phyloP scores from a whole-genome alignment of 352 stramenopile genomes.

The Stephanocyclus meneghinianus region DNA sequence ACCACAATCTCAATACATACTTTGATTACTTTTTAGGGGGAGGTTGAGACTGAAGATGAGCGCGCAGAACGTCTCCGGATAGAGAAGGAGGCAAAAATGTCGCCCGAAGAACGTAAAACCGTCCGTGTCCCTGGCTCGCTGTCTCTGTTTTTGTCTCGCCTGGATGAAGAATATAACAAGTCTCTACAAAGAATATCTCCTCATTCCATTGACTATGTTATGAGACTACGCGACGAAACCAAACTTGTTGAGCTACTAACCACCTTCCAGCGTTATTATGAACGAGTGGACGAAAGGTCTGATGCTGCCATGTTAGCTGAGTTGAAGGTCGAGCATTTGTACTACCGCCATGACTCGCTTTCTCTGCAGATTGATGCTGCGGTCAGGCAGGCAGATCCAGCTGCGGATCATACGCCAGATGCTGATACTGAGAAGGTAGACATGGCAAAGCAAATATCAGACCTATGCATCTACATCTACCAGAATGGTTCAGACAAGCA shows the following conservation, averaged over 20 bases:
- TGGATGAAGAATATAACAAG: slow-evolving; percentile 98
- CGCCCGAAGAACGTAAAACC: slow-evolving; percentile 87
- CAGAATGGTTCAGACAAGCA: slow-evolving; percentile 89
- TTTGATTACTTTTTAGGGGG: slow-evolving; percentile 52
- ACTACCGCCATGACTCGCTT: slow-evolving; percentile 96
- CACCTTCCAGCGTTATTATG: slow-evolving; percentile 89
- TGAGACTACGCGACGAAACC: slow-evolving; percentile 90
- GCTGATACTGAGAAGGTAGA: slow-evolving; percentile 36
- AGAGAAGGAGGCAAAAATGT: slow-evolving; percentile 77
- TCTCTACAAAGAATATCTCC: slow-evolving; percentile 94
- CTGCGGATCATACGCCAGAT: slow-evolving; percentile 45
- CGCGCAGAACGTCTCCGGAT: slow-evolving; percentile 82
- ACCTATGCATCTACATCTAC: slow-evolving; percentile 92
- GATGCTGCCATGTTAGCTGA: slow-evolving; percentile 89
- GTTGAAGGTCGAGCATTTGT: slow-evolving; percentile 92
- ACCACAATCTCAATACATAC: neutral
- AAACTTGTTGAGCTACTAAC: slow-evolving; percentile 88
- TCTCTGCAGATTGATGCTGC: slow-evolving; percentile 74
- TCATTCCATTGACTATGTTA: slow-evolving; percentile 94
- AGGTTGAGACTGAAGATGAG: slow-evolving; percentile 80
- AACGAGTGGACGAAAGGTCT: slow-evolving; percentile 81
- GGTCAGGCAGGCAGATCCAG: slow-evolving; percentile 37
- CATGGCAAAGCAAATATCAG: slow-evolving; percentile 70
- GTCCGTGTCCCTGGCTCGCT: slow-evolving; percentile 55
- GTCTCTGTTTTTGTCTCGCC: slow-evolving; percentile 87